A percentile compares a stretch with the other conserved stretches of the same genome.
These are phyloP conservation scores for Venturia oleaginea DNA, from an alignment of 2,329 filamentous ascomycete species.

Conservation along the genomic window DNA sequence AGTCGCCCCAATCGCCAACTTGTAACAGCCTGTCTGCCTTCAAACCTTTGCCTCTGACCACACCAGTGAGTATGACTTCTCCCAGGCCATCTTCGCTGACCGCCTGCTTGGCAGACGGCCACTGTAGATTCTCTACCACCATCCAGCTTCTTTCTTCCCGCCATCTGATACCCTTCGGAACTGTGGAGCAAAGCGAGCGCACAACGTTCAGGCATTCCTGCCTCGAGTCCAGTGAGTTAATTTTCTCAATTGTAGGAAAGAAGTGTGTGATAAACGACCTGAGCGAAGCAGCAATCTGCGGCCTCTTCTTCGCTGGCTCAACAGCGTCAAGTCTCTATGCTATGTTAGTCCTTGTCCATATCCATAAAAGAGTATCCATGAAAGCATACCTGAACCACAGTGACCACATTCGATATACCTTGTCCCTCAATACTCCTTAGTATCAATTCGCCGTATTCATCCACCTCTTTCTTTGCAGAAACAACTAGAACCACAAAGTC, in stretches of 20 bases:
- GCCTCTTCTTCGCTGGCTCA: constrained; percentile 68
- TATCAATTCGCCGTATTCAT: constrained; percentile 74
- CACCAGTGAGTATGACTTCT: constrained; percentile 70
- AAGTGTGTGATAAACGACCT: constrained; percentile 93
- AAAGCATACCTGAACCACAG: constrained; percentile 55
- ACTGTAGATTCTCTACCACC: constrained; percentile 73
- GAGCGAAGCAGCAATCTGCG: constrained; percentile 69
- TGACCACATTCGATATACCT: constrained; percentile 86
- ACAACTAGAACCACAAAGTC: constrained; percentile 87
- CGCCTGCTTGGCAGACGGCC: constrained; percentile 44
- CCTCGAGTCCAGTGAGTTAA: constrained; percentile 77
- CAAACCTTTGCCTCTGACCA: constrained; percentile 74
- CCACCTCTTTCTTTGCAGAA: constrained; percentile 74
- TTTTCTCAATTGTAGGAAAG: constrained; percentile 83
- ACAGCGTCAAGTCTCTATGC: constrained; percentile 57
- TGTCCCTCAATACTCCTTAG: constrained; percentile 84
- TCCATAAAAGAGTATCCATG: not conserved
- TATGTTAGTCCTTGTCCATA: constrained; percentile 3
- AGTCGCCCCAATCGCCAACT: constrained; percentile 87
- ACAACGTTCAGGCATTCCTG: constrained; percentile 90
- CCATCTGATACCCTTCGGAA: constrained; percentile 91
- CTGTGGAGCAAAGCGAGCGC: constrained; percentile 81
- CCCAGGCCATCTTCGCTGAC: constrained; percentile 41
- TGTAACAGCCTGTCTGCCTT: constrained; percentile 88
- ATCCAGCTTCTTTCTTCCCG: constrained; percentile 94